Evolutionary conservation across 2,329 filamentous ascomycete species (phyloP).

Genomic region (Colletotrichum liriopes): DNA sequence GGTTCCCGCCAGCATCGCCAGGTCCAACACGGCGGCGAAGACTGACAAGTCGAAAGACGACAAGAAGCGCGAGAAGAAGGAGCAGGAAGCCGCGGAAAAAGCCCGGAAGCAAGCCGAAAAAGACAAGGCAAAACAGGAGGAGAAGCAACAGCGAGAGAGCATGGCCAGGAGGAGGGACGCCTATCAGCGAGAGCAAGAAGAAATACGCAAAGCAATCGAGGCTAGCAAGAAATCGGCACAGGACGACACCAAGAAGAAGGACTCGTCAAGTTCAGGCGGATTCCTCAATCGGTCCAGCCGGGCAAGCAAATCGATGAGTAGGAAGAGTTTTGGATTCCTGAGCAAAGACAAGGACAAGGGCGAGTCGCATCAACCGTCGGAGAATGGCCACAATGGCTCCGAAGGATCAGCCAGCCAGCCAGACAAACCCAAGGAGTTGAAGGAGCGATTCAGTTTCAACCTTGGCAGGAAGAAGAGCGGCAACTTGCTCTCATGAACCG

Average conservation of each 20-base stretch:
- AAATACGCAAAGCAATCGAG: conserved; percentile 75
- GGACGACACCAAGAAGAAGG: conserved; percentile 58
- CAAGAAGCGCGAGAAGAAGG: conserved; percentile 79
- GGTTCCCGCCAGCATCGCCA: conserved; percentile 46
- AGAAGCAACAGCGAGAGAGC: conserved; percentile 59
- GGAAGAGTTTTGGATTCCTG: conserved; percentile 80
- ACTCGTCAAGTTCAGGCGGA: conserved; percentile 58
- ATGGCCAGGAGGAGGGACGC: conserved; percentile 54
- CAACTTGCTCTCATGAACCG: conserved; percentile 51
- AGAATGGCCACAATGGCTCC: conserved; percentile 51
- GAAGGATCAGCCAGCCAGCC: conserved; percentile 47
- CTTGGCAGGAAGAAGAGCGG: conserved; percentile 81
- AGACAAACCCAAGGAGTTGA: conserved; percentile 68
- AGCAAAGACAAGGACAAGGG: conserved; percentile 65
- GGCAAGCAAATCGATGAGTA: conserved; percentile 84
- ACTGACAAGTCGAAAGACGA: conserved; percentile 69
- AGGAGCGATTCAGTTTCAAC: conserved; percentile 77
- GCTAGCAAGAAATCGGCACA: conserved; percentile 76
- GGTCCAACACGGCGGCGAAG: conserved; percentile 43
- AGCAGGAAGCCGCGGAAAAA: conserved; percentile 70
- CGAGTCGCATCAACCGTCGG: conserved; percentile 45
- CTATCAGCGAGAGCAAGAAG: conserved; percentile 71
- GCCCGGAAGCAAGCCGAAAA: conserved; percentile 63
- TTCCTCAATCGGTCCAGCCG: conserved; percentile 78
- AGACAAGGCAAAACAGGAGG: conserved; percentile 60